Evolutionary conservation across 345 rosid genomes (phyloP).

Genomic region (Sonneratia caseolaris): DNA sequence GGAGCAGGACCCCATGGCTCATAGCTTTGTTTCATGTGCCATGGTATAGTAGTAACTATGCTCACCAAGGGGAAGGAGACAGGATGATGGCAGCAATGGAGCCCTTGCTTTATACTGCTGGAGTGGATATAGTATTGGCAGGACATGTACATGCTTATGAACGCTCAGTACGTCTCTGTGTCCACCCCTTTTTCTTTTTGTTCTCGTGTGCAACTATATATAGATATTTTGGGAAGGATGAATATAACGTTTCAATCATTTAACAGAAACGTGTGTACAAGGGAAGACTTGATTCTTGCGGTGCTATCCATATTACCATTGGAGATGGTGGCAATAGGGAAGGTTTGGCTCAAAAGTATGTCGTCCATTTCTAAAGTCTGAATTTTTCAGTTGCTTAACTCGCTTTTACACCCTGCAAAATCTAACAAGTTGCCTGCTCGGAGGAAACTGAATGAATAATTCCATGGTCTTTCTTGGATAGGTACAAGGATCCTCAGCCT

Average conservation of each 20-base stretch:
- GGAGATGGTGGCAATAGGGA: slow-evolving; percentile 96
- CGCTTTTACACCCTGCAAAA: background rate
- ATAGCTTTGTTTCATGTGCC: slow-evolving; percentile 73
- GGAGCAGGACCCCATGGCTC: slow-evolving; percentile 80
- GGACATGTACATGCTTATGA: slow-evolving; percentile 99
- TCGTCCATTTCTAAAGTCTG: background rate
- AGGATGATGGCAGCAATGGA: slow-evolving; percentile 80
- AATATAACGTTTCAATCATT: slow-evolving; percentile 10
- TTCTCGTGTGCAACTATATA: background rate
- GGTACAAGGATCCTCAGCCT: slow-evolving; percentile 59
- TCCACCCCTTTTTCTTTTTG: background rate
- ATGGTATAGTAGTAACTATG: slow-evolving; percentile 87
- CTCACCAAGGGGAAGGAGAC: slow-evolving; percentile 81
- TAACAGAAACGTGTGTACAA: slow-evolving; percentile 59
- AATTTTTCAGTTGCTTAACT: background rate
- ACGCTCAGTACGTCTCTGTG: slow-evolving; percentile 42
- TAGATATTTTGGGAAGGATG: background rate
- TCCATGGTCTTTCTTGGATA: slow-evolving; percentile 12
- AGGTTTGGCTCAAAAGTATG: slow-evolving; percentile 77
- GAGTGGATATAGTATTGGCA: slow-evolving; percentile 64
- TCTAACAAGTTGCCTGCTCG: background rate
- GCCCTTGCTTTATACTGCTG: slow-evolving; percentile 67
- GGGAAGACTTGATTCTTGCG: slow-evolving; percentile 62
- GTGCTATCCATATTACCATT: slow-evolving; percentile 72
- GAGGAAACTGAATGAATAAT: background rate